These are phyloP conservation scores for Cadophora sp. DNA, from an alignment of 2,329 filamentous ascomycete genomes.

Conservation along the genomic window DNA sequence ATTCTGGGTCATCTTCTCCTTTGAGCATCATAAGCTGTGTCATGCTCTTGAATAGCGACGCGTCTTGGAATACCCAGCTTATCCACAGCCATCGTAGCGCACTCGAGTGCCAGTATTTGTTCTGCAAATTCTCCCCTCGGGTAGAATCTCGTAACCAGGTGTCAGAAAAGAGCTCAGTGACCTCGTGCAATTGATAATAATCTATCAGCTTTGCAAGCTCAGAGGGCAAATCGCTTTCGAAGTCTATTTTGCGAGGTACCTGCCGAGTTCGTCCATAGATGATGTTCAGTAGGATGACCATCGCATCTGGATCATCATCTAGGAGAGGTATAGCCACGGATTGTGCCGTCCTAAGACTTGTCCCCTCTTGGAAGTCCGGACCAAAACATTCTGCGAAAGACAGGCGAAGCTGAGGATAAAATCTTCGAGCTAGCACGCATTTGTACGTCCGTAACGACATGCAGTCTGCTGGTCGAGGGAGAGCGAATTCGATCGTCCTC, in stretches of 20 bases:
- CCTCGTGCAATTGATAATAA: constrained; percentile 27
- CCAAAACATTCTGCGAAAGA: constrained; percentile 6
- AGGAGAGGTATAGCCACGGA: constrained; percentile 15
- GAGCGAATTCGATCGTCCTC: too few relatives aligned
- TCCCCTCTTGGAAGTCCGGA: background rate
- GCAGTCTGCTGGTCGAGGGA: background rate
- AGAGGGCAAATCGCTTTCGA: background rate
- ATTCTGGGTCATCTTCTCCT: background rate
- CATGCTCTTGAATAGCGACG: background rate
- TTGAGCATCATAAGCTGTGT: background rate
- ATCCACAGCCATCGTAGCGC: background rate
- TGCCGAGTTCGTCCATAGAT: constrained; percentile 15
- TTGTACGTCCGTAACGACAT: background rate
- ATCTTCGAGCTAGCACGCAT: background rate
- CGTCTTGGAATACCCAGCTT: constrained; percentile 1
- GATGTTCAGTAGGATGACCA: constrained; percentile 26
- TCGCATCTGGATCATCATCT: constrained; percentile 20
- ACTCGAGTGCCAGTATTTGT: background rate
- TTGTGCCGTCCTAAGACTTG: background rate
- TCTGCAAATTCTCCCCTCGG: background rate
- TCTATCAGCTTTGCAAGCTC: constrained; percentile 20
- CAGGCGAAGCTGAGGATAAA: background rate
- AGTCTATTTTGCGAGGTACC: constrained; percentile 12
- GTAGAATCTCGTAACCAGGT: background rate
- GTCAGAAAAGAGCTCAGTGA: constrained; percentile 10